Evolutionary conservation across 75 land plant species (phyloP).

Genomic region (Picea glauca): DNA sequence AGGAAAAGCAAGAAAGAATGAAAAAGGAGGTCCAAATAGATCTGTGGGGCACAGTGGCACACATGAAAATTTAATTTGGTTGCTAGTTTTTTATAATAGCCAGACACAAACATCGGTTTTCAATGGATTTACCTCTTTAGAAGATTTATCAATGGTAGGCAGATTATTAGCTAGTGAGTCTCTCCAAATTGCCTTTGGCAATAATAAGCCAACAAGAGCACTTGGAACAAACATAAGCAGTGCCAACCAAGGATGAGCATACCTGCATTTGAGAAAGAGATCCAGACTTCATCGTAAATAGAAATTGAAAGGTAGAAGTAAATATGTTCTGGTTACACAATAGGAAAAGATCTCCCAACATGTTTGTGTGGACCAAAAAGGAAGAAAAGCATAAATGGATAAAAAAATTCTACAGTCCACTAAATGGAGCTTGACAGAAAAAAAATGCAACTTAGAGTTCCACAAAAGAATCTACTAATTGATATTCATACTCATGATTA

Average conservation of each 20-base stretch:
- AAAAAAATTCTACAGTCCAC: too few relatives aligned
- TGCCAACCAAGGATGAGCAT: slow-evolving; percentile 81
- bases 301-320: too few relatives aligned
- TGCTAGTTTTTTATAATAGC: neutral
- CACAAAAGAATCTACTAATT: neutral
- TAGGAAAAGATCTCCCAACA: too few relatives aligned
- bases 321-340: too few relatives aligned
- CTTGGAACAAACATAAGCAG: slow-evolving; percentile 75
- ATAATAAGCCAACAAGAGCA: slow-evolving; percentile 67
- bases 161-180: slow-evolving; percentile 8
- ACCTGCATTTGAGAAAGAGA: slow-evolving; percentile 38
- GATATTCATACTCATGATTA: neutral
- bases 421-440: neutral
- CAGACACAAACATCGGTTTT: neutral
- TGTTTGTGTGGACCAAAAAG: too few relatives aligned
- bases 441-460: neutral
- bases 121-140: neutral
- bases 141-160: neutral
- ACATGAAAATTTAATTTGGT: neutral
- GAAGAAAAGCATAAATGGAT: too few relatives aligned
- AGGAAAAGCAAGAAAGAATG: neutral
- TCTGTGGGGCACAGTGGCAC: too few relatives aligned
- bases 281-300: too few relatives aligned
- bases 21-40: neutral
- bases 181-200: slow-evolving; percentile 51